Evolutionary conservation across 768 basidiomycete species (phyloP).

Genomic region (Obba rivulosa): DNA sequence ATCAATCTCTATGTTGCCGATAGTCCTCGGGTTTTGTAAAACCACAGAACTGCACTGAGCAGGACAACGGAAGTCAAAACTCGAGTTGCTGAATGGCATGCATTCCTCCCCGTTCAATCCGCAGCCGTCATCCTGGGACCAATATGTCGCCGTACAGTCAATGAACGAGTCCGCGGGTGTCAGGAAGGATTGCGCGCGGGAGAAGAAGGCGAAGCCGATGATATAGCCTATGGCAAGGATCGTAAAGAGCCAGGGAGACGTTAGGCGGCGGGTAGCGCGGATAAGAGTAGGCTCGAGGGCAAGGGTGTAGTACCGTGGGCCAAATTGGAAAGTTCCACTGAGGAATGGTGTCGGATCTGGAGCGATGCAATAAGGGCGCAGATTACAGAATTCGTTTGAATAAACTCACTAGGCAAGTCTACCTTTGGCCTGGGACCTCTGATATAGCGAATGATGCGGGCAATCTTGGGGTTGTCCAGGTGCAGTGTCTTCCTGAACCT

Average conservation of each 20-base stretch:
- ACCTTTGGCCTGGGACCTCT: slow-evolving; percentile 58
- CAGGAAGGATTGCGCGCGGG: slow-evolving; percentile 66
- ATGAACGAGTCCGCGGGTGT: slow-evolving; percentile 60
- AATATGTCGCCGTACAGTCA: slow-evolving; percentile 66
- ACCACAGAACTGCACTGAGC: slow-evolving; percentile 60
- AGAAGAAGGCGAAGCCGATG: slow-evolving; percentile 66
- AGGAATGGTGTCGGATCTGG: slow-evolving; percentile 53
- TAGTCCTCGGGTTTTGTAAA: slow-evolving; percentile 66
- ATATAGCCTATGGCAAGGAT: slow-evolving; percentile 59
- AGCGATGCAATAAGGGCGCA: neutral
- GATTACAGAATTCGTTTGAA: slow-evolving; percentile 6
- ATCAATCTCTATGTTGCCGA: slow-evolving; percentile 60
- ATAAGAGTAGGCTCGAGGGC: slow-evolving; percentile 50
- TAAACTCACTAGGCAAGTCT: slow-evolving; percentile 41
- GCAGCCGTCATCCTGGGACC: slow-evolving; percentile 64
- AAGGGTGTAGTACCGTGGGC: slow-evolving; percentile 12
- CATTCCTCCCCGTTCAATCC: slow-evolving; percentile 67
- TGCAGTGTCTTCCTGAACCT: slow-evolving; percentile 6
- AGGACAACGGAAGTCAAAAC: slow-evolving; percentile 77
- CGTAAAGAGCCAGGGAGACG: slow-evolving; percentile 48
- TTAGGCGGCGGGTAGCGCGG: slow-evolving; percentile 46
- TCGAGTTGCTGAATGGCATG: slow-evolving; percentile 53
- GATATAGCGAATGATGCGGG: slow-evolving; percentile 31
- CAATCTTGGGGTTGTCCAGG: slow-evolving; percentile 13
- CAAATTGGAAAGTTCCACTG: slow-evolving; percentile 38